Evolutionary conservation across 2,329 filamentous ascomycete species (phyloP).

Genomic region (Coleophoma cylindrospora): DNA sequence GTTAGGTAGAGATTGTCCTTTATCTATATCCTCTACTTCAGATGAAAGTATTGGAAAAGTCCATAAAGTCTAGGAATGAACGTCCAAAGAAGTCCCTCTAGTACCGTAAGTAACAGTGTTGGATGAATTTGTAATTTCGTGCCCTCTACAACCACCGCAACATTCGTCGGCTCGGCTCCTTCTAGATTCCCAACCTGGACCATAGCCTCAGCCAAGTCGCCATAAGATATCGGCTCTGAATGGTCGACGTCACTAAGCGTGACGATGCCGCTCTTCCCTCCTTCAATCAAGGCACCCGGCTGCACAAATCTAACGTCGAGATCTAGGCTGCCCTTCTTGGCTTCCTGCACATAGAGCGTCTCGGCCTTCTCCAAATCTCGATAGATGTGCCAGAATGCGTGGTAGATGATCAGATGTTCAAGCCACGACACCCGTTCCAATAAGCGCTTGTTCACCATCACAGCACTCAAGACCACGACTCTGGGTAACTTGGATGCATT

Average conservation of each 20-base stretch:
- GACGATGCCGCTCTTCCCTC: not conserved
- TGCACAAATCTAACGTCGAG: not conserved
- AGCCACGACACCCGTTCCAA: not conserved
- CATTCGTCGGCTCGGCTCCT: not conserved
- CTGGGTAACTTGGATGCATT: conserved; percentile 24
- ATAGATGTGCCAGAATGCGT: not conserved
- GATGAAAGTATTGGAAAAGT: not conserved
- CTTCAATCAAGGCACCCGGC: not conserved
- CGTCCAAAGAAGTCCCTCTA: not conserved
- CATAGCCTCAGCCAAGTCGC: not conserved
- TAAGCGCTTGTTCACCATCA: not conserved
- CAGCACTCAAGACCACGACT: conserved; percentile 22
- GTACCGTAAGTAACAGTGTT: not conserved
- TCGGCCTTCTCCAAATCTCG: not conserved
- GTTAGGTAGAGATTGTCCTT: too few relatives aligned
- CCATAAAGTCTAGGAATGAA: not conserved
- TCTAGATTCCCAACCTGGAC: not conserved
- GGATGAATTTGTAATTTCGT: not conserved
- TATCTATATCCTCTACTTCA: not conserved
- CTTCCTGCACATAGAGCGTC: not conserved
- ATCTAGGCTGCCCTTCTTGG: not conserved
- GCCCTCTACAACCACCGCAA: not conserved
- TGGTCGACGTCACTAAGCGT: not conserved
- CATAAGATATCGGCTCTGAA: not conserved
- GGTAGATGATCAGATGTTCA: not conserved